These are phyloP conservation scores for Oxytropis ochrocephala DNA, from an alignment of 306 rosid species.

Conservation along the genomic window DNA sequence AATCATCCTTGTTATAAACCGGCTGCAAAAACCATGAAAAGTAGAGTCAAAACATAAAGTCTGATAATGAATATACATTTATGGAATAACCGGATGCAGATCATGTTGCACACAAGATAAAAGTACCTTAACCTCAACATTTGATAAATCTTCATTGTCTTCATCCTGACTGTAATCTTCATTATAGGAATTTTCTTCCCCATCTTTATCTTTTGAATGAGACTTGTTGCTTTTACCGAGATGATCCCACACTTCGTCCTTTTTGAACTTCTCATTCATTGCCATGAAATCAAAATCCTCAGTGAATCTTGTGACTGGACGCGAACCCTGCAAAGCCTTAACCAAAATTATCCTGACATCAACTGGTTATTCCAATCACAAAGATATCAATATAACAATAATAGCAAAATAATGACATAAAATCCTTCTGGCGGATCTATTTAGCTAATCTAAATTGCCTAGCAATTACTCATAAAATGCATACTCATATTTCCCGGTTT, in stretches of 20 bases:
- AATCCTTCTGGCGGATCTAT: neutral
- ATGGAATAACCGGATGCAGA: neutral
- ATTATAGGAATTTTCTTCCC: slow-evolving; percentile 48
- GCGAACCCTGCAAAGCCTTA: slow-evolving; percentile 50
- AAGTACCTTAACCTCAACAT: slow-evolving; percentile 44
- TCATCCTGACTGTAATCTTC: slow-evolving; percentile 58
- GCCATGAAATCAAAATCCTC: slow-evolving; percentile 93
- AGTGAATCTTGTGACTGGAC: slow-evolving; percentile 56
- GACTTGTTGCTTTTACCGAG: slow-evolving; percentile 71
- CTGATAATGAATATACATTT: neutral
- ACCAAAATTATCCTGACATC: neutral
- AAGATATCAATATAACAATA: neutral
- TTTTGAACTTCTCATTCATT: slow-evolving; percentile 95
- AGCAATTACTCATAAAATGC: neutral
- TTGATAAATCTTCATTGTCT: slow-evolving; percentile 42
- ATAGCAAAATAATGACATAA: neutral
- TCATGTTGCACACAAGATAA: slow-evolving; percentile 2
- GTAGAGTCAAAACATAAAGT: slow-evolving; percentile 9
- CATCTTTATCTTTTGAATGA: slow-evolving; percentile 44
- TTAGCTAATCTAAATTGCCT: neutral
- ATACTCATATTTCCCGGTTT: neutral
- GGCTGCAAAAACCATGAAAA: slow-evolving; percentile 42
- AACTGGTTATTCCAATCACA: neutral
- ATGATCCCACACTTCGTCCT: slow-evolving; percentile 99
- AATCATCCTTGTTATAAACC: slow-evolving; percentile 81